Evolutionary conservation across 305 asterid species (phyloP), one percentile per base, ranked within the genome.

Genomic region (Fraxinus albicans): DNA sequence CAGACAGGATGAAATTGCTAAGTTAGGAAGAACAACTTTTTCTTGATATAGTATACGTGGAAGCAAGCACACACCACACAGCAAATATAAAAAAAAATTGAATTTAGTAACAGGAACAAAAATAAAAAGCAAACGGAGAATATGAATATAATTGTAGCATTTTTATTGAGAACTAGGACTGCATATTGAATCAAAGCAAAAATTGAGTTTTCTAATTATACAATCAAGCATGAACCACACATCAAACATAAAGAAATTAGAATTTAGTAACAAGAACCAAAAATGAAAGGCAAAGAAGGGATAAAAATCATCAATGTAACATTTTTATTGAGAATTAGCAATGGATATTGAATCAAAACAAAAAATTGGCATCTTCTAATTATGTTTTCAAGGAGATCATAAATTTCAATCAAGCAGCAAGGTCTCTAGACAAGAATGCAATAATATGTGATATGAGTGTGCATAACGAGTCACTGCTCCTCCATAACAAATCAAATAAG

Each of bases 141-240:
- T 67, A 27, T 1, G 73, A 67, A 67, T 67, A 25, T 67, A 27
- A 25, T 25, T 27, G 35, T 9, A 67, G 27, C 35, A 67, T 1
- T 67, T 67, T 67, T 23, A 67, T 27, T 9, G 7, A 67, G 73
- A 67, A 27, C 31, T 27, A 9, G n/a, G 36, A 65, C n/a, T 3
- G n/a, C 35, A 10, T 10, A 3, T 25, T 67, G 73, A 67, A 25
- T 67, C 36, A 25, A 29, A 67, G 34, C 73, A 67, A 60, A 60
- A 60, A 55, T 60, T 67, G 73, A 27, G 12, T 10, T 67, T 9
- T 23, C 19, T 12, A 67, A 67, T 63, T 63, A 63, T 23, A 21
- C 73, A 67, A 67, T 25, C 34, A 63, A 63, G 73, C 73, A 80
- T 44, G 78, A 23, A 80, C 77, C 23, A 40, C 69, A 35, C 6